A percentile compares a stretch with the other conserved stretches of the same genome.
Conservation (phyloP, 352 stramenopile genomes). For the Pythium brachiatum region DNA sequence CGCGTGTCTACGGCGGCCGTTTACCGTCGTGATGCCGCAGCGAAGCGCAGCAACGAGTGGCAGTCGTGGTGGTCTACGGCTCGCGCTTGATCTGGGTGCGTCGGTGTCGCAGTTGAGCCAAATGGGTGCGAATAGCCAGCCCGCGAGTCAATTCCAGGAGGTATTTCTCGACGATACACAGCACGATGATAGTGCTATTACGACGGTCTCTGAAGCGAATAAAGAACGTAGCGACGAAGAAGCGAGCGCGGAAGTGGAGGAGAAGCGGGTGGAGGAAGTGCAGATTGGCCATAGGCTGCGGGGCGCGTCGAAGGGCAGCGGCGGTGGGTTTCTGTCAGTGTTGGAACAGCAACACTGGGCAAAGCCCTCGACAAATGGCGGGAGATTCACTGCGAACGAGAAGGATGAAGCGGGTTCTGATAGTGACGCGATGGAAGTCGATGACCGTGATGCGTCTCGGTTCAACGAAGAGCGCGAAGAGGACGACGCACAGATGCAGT, state of each 20-base stretch:
- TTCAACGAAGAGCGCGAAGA: constrained; percentile 1
- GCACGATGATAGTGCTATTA: constrained; percentile 28
- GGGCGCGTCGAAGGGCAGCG: background rate
- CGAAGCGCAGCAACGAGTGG: background rate
- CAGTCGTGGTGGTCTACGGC: constrained; percentile 15
- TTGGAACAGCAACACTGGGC: constrained; percentile 7
- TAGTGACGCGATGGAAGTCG: background rate
- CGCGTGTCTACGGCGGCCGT: constrained; percentile 29
- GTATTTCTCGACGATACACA: constrained; percentile 58
- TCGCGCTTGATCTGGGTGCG: constrained; percentile 31
- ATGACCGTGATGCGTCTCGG: background rate
- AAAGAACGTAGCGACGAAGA: background rate
- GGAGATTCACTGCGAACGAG: background rate
- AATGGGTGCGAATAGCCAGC: constrained; percentile 16
- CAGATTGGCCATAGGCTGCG: background rate
- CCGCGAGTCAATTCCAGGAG: constrained; percentile 36
- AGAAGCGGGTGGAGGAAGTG: background rate
- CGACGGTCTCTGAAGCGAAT: background rate
- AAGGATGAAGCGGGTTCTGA: background rate
- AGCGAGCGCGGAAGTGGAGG: background rate
- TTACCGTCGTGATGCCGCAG: constrained; percentile 15
- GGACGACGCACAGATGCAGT: constrained; percentile 18
- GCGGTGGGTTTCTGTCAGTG: constrained; percentile 10
- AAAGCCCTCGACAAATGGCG: background rate
- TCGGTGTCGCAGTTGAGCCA: constrained; percentile 26